Conservation (phyloP, 345 rosid species). For the Trapa bicornis region DNA sequence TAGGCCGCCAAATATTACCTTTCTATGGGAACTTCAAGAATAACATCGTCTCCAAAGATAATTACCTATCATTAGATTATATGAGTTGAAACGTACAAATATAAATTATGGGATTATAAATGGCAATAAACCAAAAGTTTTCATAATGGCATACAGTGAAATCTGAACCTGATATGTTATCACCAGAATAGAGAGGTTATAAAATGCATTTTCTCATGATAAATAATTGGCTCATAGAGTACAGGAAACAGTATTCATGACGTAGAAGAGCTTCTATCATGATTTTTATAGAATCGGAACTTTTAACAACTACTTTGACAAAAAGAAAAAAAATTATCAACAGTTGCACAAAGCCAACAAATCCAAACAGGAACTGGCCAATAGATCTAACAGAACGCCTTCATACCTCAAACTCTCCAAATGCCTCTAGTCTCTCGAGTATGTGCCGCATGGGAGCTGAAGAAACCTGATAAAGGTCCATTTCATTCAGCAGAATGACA, state of each 20-base stretch:
- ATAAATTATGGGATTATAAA: background rate
- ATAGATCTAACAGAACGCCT: background rate
- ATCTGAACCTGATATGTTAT: background rate
- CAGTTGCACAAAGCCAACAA: background rate
- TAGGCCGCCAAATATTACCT: conserved; percentile 29
- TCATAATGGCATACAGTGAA: background rate
- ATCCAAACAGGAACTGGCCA: background rate
- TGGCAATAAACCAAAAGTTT: background rate
- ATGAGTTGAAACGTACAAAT: background rate
- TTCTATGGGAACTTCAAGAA: conserved; percentile 73
- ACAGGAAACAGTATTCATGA: background rate
- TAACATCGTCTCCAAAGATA: conserved; percentile 71
- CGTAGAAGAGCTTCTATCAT: background rate
- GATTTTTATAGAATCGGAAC: background rate
- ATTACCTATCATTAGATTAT: conserved; percentile 39
- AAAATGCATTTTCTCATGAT: background rate
- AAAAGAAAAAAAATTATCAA: background rate
- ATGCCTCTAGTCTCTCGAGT: conserved; percentile 59
- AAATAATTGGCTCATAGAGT: background rate
- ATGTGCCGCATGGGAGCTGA: conserved; percentile 93
- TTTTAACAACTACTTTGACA: no score
- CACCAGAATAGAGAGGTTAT: background rate
- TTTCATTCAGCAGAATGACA: background rate
- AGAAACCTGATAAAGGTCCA: conserved; percentile 27
- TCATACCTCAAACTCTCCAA: conserved; percentile 90